Conservation (phyloP, 176 grass and related monocot genomes). For the Carex parvula region DNA sequence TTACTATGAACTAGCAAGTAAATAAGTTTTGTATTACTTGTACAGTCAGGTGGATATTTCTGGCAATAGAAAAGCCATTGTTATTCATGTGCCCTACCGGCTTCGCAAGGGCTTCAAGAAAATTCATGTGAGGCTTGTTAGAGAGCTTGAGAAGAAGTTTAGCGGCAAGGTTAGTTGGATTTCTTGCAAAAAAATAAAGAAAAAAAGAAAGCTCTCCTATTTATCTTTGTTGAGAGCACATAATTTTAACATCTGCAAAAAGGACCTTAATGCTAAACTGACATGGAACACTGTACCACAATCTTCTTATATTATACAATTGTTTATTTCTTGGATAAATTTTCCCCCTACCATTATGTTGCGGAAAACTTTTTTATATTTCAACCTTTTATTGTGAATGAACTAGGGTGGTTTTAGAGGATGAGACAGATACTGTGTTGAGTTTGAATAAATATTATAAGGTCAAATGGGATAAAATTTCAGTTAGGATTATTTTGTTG, state of each 20-base stretch:
- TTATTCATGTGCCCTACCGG: constrained; percentile 84
- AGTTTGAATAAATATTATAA: background rate
- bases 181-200: background rate
- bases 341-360: background rate
- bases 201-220: background rate
- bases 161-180: constrained; percentile 57
- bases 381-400: background rate
- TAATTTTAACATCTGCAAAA: background rate
- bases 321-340: background rate
- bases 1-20: background rate
- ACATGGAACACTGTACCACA: background rate
- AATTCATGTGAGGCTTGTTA: constrained; percentile 84
- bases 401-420: background rate
- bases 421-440: background rate
- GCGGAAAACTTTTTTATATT: background rate
- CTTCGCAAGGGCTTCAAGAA: constrained; percentile 83
- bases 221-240: background rate
- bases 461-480: background rate
- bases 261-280: background rate
- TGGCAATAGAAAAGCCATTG: constrained; percentile 77
- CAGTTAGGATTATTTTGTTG: too few species aligned
- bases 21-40: background rate
- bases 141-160: constrained; percentile 98
- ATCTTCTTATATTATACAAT: background rate
- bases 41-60: constrained; percentile 72